Evolutionary conservation across 2,329 filamentous ascomycete species (phyloP), one percentile per base, ranked within the genome.

Genomic region (Cryoendolithus antarcticus): DNA sequence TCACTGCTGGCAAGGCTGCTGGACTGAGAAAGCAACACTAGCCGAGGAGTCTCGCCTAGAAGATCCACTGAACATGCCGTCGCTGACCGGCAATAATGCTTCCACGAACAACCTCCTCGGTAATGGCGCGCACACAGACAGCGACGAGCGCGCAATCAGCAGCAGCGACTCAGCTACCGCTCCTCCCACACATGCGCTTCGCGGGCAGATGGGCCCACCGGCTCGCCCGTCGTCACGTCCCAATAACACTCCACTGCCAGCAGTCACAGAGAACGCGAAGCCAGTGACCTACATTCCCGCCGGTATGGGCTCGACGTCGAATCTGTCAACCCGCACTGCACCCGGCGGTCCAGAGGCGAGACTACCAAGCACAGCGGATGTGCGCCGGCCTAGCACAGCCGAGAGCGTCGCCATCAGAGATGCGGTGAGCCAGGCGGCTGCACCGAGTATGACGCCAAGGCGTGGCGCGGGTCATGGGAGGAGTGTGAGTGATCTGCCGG

Each of bases 1-100:
- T 50, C 81, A 93, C 50, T 96, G 89, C 65, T 96, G 89, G 89
- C 86, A 91, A 59, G 89, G 89, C 6, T 96, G 89, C 65, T 86
- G 80, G 67, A 93, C 83, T 9, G 89, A 96, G 61, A 78, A 85
- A 46, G 77, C 77, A 48, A 89, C 74, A 54, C 78, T 86, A 29
- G 76, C 83, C 49, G 69, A 79, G 47, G 79, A 83, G 53, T 35
- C 37, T 32, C 27, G 31, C 4, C 30, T 38, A 3, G 34, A 31
- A 9, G 37, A 40, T 13, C 36, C 34, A 9, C 29, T 24, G n/a
- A 35, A 41, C 32, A 38, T 41, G 42, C 33, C 38, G 21, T 34
- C 40, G 13, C 37, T 32, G 2, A 19, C 28, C 9, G 36, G 34
- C 32, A 41, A 34, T 13, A 34, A 36, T 12, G 34, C 24, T 4